Conservation (phyloP, 768 basidiomycete species). For the Hemileccinum impolitum region DNA sequence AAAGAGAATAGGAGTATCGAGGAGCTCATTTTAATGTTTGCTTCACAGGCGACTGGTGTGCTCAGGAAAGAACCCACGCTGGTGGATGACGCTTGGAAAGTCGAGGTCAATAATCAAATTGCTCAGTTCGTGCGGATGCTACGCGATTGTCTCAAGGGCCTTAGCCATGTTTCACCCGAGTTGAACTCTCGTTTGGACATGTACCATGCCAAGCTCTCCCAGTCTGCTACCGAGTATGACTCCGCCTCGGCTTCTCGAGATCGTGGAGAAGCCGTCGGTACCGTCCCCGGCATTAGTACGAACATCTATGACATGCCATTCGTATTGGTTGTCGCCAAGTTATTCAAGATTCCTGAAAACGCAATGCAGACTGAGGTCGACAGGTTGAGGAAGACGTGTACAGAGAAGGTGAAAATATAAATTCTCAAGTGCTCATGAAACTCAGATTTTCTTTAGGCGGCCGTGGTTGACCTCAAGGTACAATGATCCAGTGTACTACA, state of each 20-base stretch:
- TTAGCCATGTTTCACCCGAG: slow-evolving; percentile 82
- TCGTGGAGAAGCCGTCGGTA: slow-evolving; percentile 46
- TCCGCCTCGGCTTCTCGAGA: slow-evolving; percentile 56
- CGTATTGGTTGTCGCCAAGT: slow-evolving; percentile 59
- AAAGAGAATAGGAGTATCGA: slow-evolving; percentile 97
- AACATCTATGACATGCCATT: slow-evolving; percentile 75
- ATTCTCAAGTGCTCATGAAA: background rate
- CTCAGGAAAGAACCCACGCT: slow-evolving; percentile 88
- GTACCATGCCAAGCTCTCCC: slow-evolving; percentile 79
- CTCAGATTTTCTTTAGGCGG: slow-evolving; percentile 51
- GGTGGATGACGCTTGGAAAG: slow-evolving; percentile 86
- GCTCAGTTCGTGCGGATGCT: slow-evolving; percentile 84
- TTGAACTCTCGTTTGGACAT: slow-evolving; percentile 76
- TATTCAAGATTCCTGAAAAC: slow-evolving; percentile 73
- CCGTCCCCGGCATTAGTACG: slow-evolving; percentile 36
- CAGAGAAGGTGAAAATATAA: slow-evolving; percentile 58
- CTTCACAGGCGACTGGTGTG: slow-evolving; percentile 82
- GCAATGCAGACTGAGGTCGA: slow-evolving; percentile 75
- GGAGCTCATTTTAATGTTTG: slow-evolving; percentile 95
- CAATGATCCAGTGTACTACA: background rate
- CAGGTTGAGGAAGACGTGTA: slow-evolving; percentile 57
- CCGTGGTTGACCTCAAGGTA: slow-evolving; percentile 84
- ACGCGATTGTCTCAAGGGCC: slow-evolving; percentile 67
- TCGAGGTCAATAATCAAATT: slow-evolving; percentile 90
- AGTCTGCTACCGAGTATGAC: slow-evolving; percentile 59